Base-by-base conservation (phyloP, 139 green algal genomes). In the Gonium pectorale region DNA sequence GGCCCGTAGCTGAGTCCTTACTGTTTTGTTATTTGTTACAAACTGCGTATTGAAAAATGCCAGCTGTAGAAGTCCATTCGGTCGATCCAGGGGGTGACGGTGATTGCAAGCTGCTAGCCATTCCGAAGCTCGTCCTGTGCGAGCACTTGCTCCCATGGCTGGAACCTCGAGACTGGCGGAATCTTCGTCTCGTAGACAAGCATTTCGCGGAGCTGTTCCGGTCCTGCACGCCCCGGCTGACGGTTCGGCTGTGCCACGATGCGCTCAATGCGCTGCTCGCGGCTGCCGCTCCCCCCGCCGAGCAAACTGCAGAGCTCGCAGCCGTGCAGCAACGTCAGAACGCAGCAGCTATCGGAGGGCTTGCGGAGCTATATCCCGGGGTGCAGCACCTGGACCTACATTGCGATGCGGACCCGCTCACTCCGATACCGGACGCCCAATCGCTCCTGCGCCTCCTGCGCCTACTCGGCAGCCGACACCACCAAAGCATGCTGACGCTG, bases 111-210 rank as follows among this genome's bases (percentile, higher is more conserved):
- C n/a, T n/a, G n/a, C n/a, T n/a, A n/a, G n/a, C n/a, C n/a, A 27
- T 80, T 1, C 72, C 72, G 56, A 26, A 40, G 11, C 7, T 33
- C 21, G 54, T 70, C 38, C 5, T 59, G 27, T 29, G 29, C 2
- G 27, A 56, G 38, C 74, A 70, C 29, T 2, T 81, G 2, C 13
- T 70, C 3, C 54, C 74, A 0, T 33, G 4, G 38, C 74, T 81
- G 17, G 74, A 59, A 27, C n/a, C 11, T 9, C 29, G 29, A 27
- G 74, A 81, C 26, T 81, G 52, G 74, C 74, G 74, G 27, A 70
- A 13, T 5, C 15, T 81, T 6, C 54, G 74, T 2, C 26, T 59
- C 7, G 38, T 70, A 38, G 70, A 81, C 38, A 44, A 35, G n/a
- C 27, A 41, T 19, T 70, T 81, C 15, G 63, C 37, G 24, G 54